Percentiles rank a stretch among this genome's conserved stretches.
phyloP scores from a whole-genome alignment of 2,329 filamentous ascomycete genomes.

The Diaporthe velutina region DNA sequence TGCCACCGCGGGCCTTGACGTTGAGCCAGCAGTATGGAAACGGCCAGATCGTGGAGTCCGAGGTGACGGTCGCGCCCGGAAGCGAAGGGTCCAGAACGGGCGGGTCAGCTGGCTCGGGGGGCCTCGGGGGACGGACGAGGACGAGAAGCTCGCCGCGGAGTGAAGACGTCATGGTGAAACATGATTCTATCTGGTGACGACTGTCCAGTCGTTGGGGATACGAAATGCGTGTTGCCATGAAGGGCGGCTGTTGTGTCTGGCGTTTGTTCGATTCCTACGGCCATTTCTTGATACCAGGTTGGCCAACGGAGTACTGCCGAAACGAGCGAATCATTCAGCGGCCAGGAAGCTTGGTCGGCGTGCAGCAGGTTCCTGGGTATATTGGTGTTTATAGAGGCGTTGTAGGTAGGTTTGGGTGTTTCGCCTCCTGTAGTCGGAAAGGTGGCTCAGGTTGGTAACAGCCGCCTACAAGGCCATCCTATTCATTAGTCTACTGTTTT shows the following conservation, averaged over 20 bases:
- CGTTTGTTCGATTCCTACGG: not conserved
- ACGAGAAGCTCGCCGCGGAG: conserved; percentile 28
- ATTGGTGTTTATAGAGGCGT: not conserved
- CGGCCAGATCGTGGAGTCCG: conserved; percentile 32
- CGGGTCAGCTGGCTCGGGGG: conserved; percentile 5
- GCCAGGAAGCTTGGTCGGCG: not conserved
- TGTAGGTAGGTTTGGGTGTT: not conserved
- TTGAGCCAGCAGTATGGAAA: conserved; percentile 33
- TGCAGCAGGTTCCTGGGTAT: not conserved
- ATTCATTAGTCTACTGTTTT: not conserved
- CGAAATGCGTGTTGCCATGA: too few species aligned
- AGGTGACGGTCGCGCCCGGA: conserved; percentile 4
- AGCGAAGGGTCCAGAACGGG: conserved; percentile 27
- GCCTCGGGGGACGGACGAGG: conserved; percentile 15
- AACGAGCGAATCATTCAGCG: too few species aligned
- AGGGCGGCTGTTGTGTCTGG: not conserved
- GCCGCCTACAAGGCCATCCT: not conserved
- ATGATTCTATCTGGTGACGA: conserved; percentile 38
- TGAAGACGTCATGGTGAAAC: conserved; percentile 14
- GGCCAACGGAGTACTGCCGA: not conserved
- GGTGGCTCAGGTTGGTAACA: not conserved
- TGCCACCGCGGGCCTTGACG: conserved; percentile 30
- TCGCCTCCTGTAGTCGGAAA: not conserved
- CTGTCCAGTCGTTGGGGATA: fast-evolving
- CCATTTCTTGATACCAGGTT: not conserved